Evolutionary conservation across 352 stramenopile species (phyloP), one percentile per base, ranked within the genome.

Genomic region (Phytophthora cryptogea): DNA sequence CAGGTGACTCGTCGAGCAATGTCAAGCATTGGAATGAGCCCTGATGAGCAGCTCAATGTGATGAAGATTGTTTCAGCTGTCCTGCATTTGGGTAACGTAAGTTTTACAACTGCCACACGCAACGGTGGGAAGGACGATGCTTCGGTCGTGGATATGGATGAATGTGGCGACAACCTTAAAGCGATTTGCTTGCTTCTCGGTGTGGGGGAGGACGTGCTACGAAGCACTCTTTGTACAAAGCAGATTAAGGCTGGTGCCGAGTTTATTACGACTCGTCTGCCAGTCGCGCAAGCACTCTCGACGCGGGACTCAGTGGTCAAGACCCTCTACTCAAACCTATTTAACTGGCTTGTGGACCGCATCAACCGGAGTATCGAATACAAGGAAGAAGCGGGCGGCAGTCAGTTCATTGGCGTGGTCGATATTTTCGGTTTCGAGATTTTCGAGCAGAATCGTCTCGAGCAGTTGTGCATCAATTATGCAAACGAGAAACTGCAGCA

Each of bases 341-440:
- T 97, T 71, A 88, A 97, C 40, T 99, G 94, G 93, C 79, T 99
- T 28, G 96, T 99, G 8, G 74, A 86, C 46, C 78, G 86, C 31
- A 97, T 98, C 70, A 98, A 98, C 70, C 70, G 74, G 66, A 97
- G 74, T 50, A 95, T 97, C 57, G 72, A 92, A 70, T 93, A 94
- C 70, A 79, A 79, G 53, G 78, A 91, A 63, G 69, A 85, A 55
- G 60, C 59, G 0, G 57, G 55, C 0, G 70, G 75, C 17, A 86
- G 63, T 32, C 83, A 91, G 49, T 96, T 97, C 46, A 96, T 97
- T 45, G 89, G 89, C 35, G 83, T 97, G 2, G 79, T 97, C 30
- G 89, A 97, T 53, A 97, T 97, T 53, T 97, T 96, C 49, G 89
- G 89, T 8, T 97, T 96, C 47, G 89, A 97, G 63, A 94, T 93